Conservation (phyloP, 352 stramenopile species). For the Lagenidium giganteum region DNA sequence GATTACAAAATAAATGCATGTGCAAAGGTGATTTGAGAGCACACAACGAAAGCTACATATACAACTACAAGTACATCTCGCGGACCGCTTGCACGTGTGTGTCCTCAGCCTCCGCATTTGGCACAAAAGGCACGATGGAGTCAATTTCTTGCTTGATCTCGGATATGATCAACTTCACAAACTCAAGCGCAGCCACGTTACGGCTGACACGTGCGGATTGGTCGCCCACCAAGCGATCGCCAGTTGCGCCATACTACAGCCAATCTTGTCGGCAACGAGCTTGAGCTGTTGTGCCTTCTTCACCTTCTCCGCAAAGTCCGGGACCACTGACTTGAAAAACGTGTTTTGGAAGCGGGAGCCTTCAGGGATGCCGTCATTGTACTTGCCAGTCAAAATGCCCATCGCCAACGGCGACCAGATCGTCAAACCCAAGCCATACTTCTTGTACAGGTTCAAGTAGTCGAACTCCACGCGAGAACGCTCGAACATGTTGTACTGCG, state of each 20-base stretch:
- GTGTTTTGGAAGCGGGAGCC: no score
- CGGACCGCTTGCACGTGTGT: no score
- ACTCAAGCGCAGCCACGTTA: slow-evolving; percentile 31
- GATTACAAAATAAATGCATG: no score
- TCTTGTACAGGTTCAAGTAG: slow-evolving; percentile 26
- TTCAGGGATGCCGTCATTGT: slow-evolving; percentile 16
- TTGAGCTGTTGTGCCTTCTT: slow-evolving; percentile 10
- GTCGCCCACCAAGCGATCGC: slow-evolving; percentile 35
- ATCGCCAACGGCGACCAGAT: slow-evolving; percentile 31
- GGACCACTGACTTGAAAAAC: no score
- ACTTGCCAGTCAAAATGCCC: slow-evolving; percentile 43
- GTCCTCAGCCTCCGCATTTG: no score
- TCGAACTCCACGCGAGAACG: slow-evolving; percentile 29
- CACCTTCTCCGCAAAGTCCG: slow-evolving; percentile 11
- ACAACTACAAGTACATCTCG: no score
- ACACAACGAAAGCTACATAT: no score
- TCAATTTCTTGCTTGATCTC: slow-evolving; percentile 33
- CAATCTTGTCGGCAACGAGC: slow-evolving; percentile 19
- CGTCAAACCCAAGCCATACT: slow-evolving; percentile 29
- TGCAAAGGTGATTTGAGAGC: no score
- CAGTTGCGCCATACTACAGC: slow-evolving; percentile 25
- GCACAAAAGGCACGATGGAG: slow-evolving; percentile 22
- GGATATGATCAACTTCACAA: slow-evolving; percentile 27
- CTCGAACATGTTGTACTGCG: slow-evolving; percentile 45
- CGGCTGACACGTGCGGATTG: slow-evolving; percentile 30